A percentile compares a stretch with the other conserved stretches of the same genome.
Conservation (phyloP, 441 rosid genomes). For the Gossypium davidsonii region DNA sequence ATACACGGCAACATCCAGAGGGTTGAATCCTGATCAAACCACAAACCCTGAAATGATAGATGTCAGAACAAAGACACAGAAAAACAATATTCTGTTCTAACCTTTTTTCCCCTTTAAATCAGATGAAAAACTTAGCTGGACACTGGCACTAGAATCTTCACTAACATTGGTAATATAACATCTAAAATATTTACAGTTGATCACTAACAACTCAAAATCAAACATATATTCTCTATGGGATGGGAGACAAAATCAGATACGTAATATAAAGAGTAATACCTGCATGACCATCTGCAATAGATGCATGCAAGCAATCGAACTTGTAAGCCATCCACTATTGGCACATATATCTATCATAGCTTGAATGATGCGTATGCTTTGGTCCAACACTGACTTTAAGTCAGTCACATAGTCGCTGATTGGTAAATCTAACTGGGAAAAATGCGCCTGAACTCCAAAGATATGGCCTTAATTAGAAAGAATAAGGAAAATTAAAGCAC, state of each 20-base stretch:
- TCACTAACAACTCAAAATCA: neutral
- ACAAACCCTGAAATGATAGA: constrained; percentile 57
- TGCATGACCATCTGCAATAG: constrained; percentile 99
- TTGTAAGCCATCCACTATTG: constrained; percentile 96
- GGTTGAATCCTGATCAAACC: constrained; percentile 75
- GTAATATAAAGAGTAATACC: constrained; percentile 37
- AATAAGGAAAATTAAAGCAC: neutral
- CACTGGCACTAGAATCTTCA: neutral
- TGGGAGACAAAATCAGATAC: neutral
- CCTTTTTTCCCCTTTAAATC: neutral
- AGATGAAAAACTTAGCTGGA: neutral
- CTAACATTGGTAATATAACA: neutral
- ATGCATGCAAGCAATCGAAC: constrained; percentile 94
- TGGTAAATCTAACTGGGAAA: constrained; percentile 81
- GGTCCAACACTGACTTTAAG: constrained; percentile 94
- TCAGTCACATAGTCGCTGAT: constrained; percentile 92
- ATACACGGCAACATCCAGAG: constrained; percentile 93
- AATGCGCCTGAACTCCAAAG: constrained; percentile 68
- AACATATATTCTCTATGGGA: neutral
- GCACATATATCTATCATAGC: constrained; percentile 99
- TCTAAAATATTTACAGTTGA: neutral
- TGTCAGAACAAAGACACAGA: neutral
- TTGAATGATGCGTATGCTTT: constrained; percentile 95
- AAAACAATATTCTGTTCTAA: neutral
- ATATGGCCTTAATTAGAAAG: neutral